phyloP scores from a whole-genome alignment of 78 protist species.

The Dictyostelium brefeldianum region DNA sequence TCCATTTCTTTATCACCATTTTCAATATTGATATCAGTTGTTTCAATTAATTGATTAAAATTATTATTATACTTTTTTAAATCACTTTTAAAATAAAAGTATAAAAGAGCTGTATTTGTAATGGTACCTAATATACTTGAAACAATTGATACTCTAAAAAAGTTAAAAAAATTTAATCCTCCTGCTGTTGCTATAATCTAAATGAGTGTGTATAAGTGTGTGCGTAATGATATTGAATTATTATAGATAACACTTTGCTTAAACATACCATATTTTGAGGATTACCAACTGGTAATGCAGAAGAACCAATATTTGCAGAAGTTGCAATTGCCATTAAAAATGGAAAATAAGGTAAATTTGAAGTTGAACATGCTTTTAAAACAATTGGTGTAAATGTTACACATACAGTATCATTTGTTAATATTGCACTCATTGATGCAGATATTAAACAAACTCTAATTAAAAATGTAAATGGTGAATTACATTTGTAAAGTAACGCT shows the following conservation, averaged over 20 bases:
- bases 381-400: slow-evolving; percentile 51
- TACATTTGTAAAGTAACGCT: slow-evolving; percentile 14
- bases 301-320: slow-evolving; percentile 30
- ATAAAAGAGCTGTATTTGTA: background rate
- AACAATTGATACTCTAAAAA: slow-evolving; percentile 45
- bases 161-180: slow-evolving; percentile 19
- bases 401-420: slow-evolving; percentile 66
- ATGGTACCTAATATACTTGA: slow-evolving; percentile 22
- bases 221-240: no score
- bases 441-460: slow-evolving; percentile 41
- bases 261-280: slow-evolving; percentile 50
- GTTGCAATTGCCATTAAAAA: slow-evolving; percentile 67
- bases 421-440: slow-evolving; percentile 8
- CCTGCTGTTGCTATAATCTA: slow-evolving; percentile 34
- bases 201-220: background rate
- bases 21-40: background rate
- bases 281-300: slow-evolving; percentile 59
- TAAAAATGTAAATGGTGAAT: slow-evolving; percentile 2
- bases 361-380: background rate
- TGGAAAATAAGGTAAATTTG: slow-evolving; percentile 38
- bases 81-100: slow-evolving; percentile 18
- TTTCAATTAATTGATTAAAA: slow-evolving; percentile 2
- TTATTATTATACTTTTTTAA: background rate
- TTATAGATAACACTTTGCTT: background rate
- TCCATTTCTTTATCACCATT: background rate